These are phyloP conservation scores for Beta lomatogona DNA, from an alignment of 179 eudicot genomes.

Conservation along the genomic window DNA sequence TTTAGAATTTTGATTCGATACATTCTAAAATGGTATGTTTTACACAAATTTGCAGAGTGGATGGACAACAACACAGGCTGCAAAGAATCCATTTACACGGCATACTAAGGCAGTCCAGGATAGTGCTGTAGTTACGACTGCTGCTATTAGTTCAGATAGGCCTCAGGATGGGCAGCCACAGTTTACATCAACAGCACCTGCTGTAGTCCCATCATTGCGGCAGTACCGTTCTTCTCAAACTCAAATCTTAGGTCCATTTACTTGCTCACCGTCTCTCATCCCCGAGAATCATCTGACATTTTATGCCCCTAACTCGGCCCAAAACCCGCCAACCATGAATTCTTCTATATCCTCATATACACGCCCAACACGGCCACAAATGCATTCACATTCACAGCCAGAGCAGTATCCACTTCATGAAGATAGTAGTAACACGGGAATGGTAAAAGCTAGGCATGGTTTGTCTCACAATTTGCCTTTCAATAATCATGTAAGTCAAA, in stretches of 20 bases:
- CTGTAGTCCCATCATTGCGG: slow-evolving; percentile 4
- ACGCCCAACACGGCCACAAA: not conserved
- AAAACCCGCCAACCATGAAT: slow-evolving; percentile 3
- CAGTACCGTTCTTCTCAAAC: slow-evolving; percentile 25
- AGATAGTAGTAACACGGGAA: slow-evolving; percentile 15
- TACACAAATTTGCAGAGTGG: slow-evolving; percentile 59
- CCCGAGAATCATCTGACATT: slow-evolving; percentile 24
- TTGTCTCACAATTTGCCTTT: slow-evolving; percentile 28
- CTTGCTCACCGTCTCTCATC: not conserved
- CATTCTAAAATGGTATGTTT: slow-evolving; percentile 11
- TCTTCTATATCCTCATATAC: not conserved
- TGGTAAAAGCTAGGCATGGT: slow-evolving; percentile 37
- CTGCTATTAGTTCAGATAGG: slow-evolving; percentile 29
- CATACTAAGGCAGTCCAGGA: slow-evolving; percentile 27
- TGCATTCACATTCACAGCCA: slow-evolving; percentile 11
- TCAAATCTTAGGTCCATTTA: not conserved
- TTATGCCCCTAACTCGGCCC: slow-evolving; percentile 18
- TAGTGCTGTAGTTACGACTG: slow-evolving; percentile 30
- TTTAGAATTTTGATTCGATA: not conserved
- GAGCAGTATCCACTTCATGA: slow-evolving; percentile 35
- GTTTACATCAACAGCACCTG: slow-evolving; percentile 11
- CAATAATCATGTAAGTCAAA: slow-evolving; percentile 33
- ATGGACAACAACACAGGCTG: slow-evolving; percentile 45
- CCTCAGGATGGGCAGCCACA: slow-evolving; percentile 27
- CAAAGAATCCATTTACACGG: slow-evolving; percentile 70